phyloP scores from a whole-genome alignment of 2,329 filamentous ascomycete species.

The Hymenoscyphus infarciens region DNA sequence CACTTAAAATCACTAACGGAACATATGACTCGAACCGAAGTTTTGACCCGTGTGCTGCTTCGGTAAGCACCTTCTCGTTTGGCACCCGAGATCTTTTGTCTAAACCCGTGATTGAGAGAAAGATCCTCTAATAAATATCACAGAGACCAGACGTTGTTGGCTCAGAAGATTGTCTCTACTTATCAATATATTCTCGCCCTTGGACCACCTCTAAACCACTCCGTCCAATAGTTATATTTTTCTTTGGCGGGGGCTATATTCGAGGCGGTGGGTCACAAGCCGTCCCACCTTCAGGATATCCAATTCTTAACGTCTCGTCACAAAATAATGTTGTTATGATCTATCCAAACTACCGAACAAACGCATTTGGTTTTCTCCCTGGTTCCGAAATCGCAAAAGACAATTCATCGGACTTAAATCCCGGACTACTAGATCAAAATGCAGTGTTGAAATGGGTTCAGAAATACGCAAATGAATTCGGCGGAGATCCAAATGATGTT shows the following conservation, averaged over 20 bases:
- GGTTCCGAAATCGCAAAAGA: conserved; percentile 49
- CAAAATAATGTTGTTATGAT: conserved; percentile 52
- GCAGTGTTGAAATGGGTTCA: conserved; percentile 55
- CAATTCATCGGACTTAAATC: conserved; percentile 49
- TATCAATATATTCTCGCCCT: conserved; percentile 57
- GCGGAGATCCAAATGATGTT: conserved; percentile 46
- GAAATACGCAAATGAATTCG: conserved; percentile 49
- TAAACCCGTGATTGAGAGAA: neutral
- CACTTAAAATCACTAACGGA: conserved; percentile 43
- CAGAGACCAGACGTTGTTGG: conserved; percentile 41
- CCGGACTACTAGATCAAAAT: conserved; percentile 49
- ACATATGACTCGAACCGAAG: conserved; percentile 52
- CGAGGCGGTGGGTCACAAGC: conserved; percentile 52
- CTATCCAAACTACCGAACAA: conserved; percentile 61
- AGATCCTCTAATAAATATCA: neutral
- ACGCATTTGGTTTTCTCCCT: conserved; percentile 65
- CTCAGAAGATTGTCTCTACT: conserved; percentile 58
- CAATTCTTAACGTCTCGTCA: conserved; percentile 52
- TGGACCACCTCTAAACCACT: conserved; percentile 45
- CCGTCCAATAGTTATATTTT: conserved; percentile 56
- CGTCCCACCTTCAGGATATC: conserved; percentile 55
- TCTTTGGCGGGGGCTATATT: conserved; percentile 61
- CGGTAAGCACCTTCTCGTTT: conserved; percentile 35
- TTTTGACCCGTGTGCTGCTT: conserved; percentile 58
- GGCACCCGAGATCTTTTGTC: neutral